Base-by-base conservation (phyloP, 1,139 yeast species). In the Wickerhamomyces sp. region DNA sequence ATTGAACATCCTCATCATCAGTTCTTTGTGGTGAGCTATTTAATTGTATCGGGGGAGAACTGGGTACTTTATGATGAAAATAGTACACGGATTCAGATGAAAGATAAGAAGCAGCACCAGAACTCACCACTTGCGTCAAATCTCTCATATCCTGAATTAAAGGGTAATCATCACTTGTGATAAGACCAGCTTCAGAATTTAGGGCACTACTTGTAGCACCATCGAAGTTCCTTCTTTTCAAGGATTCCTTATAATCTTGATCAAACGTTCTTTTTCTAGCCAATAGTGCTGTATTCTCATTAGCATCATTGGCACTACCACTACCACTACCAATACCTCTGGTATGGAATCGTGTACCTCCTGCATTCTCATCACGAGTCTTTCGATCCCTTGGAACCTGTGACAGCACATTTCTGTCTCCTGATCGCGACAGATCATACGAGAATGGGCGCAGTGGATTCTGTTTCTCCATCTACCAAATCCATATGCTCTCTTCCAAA, bases 401-500 rank as follows among this genome's bases (percentile, higher is more conserved):
- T 5, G 64, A 53, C 19, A 62, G 44, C 3, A 60, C 56, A 31
- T 56, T 40, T 17, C 49, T 53, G 27, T 46, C 49, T 13, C 47
- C 46, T 3, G 45, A 45, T 20, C 56, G 49, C 20, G 61, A 55
- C 10, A 47, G 51, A 39, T 58, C 50, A 46, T 52, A 56, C 36
- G 58, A 53, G 42, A 59, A 57, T 1, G 65, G 66, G 20, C 58
- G 52, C 10, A 61, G 45, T 7, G 56, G 58, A 31, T 47, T 47
- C 20, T 35, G 35, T 20, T 43, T 47, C 36, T 47, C 49, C 55
- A 49, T 51, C 18, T 24, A 7, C 6, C 13, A 13, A 12, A 21
- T 21, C 7, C 10, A 10, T 7, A 7, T 21, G 10, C 7, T 24
- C 27, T 12, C 10, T 24, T 24, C n/a, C n/a, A n/a, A n/a, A n/a